Evolutionary conservation across 1,139 yeast species (phyloP), one percentile per base, ranked within the genome.

Genomic region (Yamadazyma conglobata): DNA sequence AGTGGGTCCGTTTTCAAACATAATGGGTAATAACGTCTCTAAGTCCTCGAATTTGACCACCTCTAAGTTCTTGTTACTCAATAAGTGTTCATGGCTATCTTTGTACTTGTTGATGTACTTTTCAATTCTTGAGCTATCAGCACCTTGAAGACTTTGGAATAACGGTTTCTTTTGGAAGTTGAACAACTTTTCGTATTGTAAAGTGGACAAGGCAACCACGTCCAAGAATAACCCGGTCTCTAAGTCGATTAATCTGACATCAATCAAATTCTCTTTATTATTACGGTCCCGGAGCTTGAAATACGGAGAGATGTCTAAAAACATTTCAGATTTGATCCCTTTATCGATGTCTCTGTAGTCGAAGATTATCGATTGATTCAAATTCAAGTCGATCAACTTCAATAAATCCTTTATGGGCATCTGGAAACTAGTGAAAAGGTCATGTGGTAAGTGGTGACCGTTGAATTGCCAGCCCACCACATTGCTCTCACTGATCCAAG

Each of bases 191-290:
- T 44, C 45, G 25, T 43, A 44, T 25, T 30, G 38, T 24, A 44
- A 44, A 3, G 36, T 37, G 10, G 74, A 62, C 27, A 77, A 49
- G 0, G 73, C 81, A 3, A 78, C 72, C 19, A 77, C 68, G 52
- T 85, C 94, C 32, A 86, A 69, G 49, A 79, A 85, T 31, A 79
- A 53, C 1, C 95, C 95, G 6, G 85, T 73, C 38, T 79, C 82
- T 6, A 79, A 60, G 53, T 86, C 95, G 37, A 85, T 75, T 44
- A 85, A 80, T 37, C 95, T 66, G 0, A 89, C 93, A 58, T 85
- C 95, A 37, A 85, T 80, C 35, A 80, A 73, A 51, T 85, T 86
- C 24, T 52, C 54, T 3, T 65, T 66, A 36, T 62, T 63, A 15
- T 62, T 64, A 32, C 56, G 49, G 17, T 46, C 54, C 33, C 73